Evolutionary conservation across 1,284 basidiomycete genomes (phyloP).

Genomic region (Grifola frondosa): DNA sequence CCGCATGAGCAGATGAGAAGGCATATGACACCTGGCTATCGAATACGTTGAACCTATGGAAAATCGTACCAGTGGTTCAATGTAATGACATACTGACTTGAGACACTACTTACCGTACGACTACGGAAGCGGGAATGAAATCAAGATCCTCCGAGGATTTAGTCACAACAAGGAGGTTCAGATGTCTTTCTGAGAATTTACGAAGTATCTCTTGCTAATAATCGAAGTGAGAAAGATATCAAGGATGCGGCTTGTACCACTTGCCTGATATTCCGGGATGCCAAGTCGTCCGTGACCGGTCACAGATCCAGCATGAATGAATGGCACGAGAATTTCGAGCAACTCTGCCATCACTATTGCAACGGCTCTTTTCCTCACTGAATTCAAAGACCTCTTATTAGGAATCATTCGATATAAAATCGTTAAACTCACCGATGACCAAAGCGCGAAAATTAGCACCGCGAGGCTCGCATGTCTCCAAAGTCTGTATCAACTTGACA

Average conservation of each 20-base stretch:
- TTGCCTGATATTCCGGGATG: conserved; percentile 40
- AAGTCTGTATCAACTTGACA: conserved; percentile 51
- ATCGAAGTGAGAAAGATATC: conserved; percentile 1
- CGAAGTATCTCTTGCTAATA: conserved; percentile 42
- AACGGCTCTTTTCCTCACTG: conserved; percentile 46
- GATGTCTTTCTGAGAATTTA: conserved; percentile 50
- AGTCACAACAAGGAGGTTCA: conserved; percentile 62
- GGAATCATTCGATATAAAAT: background rate
- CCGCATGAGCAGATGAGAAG: conserved; percentile 41
- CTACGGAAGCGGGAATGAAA: conserved; percentile 49
- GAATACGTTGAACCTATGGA: conserved; percentile 56
- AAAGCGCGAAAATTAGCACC: conserved; percentile 61
- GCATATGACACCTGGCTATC: conserved; percentile 61
- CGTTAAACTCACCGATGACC: conserved; percentile 56
- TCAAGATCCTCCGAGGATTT: conserved; percentile 59
- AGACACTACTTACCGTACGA: conserved; percentile 52
- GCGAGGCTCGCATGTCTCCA: conserved; percentile 51
- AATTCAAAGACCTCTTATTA: background rate
- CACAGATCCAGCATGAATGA: conserved; percentile 28
- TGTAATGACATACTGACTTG: background rate
- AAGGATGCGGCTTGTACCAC: conserved; percentile 39
- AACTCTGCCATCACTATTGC: conserved; percentile 49
- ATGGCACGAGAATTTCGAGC: conserved; percentile 31
- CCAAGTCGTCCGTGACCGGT: conserved; percentile 27
- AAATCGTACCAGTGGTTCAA: conserved; percentile 6